Evolutionary conservation across 1,284 basidiomycete genomes (phyloP), one percentile per base, ranked within the genome.

Genomic region (Cutaneotrichosporon mucoides): DNA sequence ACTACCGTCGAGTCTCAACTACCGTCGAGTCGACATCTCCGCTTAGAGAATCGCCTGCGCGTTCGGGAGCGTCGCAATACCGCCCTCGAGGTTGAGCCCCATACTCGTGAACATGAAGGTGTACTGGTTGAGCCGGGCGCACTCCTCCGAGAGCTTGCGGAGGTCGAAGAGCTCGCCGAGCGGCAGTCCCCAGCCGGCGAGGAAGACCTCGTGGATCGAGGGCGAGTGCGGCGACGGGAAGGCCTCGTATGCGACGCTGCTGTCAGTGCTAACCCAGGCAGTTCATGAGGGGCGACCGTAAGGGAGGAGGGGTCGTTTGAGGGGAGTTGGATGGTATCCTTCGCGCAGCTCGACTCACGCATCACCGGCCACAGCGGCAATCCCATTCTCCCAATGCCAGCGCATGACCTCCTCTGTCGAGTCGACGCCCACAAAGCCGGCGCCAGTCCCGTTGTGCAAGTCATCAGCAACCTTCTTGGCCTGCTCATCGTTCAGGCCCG

Each of bases 161-260:
- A 81, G 67, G 60, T 81, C 78, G 50, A 78, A 80, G 44, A 81
- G 65, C 60, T 81, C 80, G 40, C 79, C 80, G 43, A 80, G 78
- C 4, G 73, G 73, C 38, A 70, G 38, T 2, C 73, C 63, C 71
- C 71, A 76, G 58, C 73, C 69, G 8, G 61, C 66, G 5, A 75
- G 59, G 66, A 76, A 72, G 16, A 67, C 60, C 53, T 73, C 68
- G 63, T 75, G 73, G 34, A 64, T 52, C 5, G 44, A 46, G 1
- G 51, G 58, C 35, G 24, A 33, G 40, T 48, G 16, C n/a, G 48
- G 33, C 16, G 62, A 51, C 16, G 72, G 69, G 61, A 63, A 72
- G 0, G 53, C 56, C 61, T 73, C 70, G 57, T 67, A 72, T 15
- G 73, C 69, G 16, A 69, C 60, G 15, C 68, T 73, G 40, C 6